Conservation (phyloP, 768 basidiomycete genomes). For the Lentinula detonsa region DNA sequence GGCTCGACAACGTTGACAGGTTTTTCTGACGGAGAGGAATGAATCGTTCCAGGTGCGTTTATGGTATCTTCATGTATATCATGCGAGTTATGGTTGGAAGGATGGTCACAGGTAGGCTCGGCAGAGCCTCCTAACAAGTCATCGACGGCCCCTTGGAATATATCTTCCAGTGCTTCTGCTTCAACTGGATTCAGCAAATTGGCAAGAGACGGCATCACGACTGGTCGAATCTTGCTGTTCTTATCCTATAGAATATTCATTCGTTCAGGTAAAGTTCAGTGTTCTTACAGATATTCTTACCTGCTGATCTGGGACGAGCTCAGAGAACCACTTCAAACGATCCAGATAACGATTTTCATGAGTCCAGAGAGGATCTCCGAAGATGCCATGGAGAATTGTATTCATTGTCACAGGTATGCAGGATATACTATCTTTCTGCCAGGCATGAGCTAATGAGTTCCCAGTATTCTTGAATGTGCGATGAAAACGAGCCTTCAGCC, state of each 20-base stretch:
- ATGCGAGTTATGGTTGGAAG: not conserved
- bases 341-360: not conserved
- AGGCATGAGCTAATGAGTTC: not conserved
- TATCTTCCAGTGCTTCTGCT: not conserved
- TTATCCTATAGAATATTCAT: no score
- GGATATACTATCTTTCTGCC: not conserved
- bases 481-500: not conserved
- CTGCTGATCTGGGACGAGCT: not conserved
- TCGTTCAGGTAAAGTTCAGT: no score
- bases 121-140: not conserved
- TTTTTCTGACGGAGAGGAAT: not conserved
- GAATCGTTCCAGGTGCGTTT: not conserved
- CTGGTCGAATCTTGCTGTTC: no score
- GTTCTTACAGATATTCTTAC: not conserved
- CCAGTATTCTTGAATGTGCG: not conserved
- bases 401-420: constrained; percentile 1
- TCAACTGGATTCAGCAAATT: not conserved
- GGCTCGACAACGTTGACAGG: not conserved
- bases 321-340: not conserved
- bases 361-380: not conserved
- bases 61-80: not conserved
- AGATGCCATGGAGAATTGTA: not conserved
- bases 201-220: not conserved
- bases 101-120: not conserved
- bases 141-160: not conserved